phyloP scores from a whole-genome alignment of 768 basidiomycete species.

The Mycena vitilis region DNA sequence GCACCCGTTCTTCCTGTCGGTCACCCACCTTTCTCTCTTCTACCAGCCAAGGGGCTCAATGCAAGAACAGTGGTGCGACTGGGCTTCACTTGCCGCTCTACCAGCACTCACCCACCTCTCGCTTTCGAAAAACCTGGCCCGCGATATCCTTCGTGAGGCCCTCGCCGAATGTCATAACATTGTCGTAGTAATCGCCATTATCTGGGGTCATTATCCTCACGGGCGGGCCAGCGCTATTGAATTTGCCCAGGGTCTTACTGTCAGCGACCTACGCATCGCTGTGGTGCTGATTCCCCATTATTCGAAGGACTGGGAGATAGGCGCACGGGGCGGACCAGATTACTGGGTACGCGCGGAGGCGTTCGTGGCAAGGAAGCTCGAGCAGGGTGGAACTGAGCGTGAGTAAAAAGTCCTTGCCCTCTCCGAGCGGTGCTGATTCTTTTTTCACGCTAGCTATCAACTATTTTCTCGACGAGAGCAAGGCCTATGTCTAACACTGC shows the following conservation, averaged over 20 bases:
- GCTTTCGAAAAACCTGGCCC: not conserved
- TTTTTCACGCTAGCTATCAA: no score
- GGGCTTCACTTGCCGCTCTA: not conserved
- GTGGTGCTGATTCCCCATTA: not conserved
- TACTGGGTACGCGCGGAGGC: slow-evolving; percentile 7
- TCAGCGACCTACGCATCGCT: not conserved
- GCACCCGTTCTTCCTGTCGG: not conserved
- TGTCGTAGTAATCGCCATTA: not conserved
- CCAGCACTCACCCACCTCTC: slow-evolving; percentile 2
- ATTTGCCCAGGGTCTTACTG: not conserved
- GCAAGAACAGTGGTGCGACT: not conserved
- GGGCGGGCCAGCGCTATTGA: not conserved
- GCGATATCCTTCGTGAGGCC: not conserved
- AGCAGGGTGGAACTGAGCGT: not conserved
- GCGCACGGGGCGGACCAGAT: not conserved
- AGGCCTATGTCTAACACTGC: no score
- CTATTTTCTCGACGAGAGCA: no score
- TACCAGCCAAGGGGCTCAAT: no score
- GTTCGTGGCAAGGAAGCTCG: not conserved
- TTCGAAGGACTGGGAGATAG: not conserved
- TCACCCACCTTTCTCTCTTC: not conserved
- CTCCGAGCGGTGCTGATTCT: no score
- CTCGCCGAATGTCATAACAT: not conserved
- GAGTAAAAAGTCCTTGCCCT: not conserved
- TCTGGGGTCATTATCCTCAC: not conserved